Conservation (phyloP, 129 eudicot species). For the Tanacetum coccineum region DNA sequence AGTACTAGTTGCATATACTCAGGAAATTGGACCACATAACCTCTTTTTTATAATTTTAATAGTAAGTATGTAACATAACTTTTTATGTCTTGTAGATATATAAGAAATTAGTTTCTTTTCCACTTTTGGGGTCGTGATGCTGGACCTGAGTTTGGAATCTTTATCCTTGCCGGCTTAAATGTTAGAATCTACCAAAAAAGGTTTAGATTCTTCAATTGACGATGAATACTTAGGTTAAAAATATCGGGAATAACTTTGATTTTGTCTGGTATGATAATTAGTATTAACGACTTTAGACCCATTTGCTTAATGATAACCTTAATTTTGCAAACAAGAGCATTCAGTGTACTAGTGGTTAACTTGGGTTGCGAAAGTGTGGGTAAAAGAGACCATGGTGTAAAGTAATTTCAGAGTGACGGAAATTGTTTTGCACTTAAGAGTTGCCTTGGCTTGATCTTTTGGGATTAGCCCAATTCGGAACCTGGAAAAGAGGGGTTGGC, state of each 20-base stretch:
- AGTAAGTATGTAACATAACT: neutral
- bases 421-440: no score
- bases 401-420: neutral
- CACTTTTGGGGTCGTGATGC: neutral
- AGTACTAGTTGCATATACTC: slow-evolving; percentile 12
- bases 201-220: neutral
- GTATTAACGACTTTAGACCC: neutral
- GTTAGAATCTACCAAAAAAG: slow-evolving; percentile 1
- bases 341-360: slow-evolving; percentile 5
- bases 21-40: slow-evolving; percentile 29
- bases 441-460: no score
- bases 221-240: neutral
- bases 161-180: slow-evolving; percentile 1
- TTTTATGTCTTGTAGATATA: no score
- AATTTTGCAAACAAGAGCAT: neutral
- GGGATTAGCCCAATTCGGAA: no score
- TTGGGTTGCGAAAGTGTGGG: slow-evolving; percentile 5
- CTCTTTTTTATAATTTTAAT: slow-evolving; percentile 4
- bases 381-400: slow-evolving; percentile 9
- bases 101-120: no score
- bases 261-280: slow-evolving; percentile 1
- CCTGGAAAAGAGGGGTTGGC: no score
- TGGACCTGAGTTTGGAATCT: slow-evolving; percentile 3
- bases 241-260: neutral
- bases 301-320: slow-evolving; percentile 10